A percentile compares a stretch with the other conserved stretches of the same genome.
Conservation (phyloP, 192 early-diverging fungal species). For the Spizellomyces sp. region DNA sequence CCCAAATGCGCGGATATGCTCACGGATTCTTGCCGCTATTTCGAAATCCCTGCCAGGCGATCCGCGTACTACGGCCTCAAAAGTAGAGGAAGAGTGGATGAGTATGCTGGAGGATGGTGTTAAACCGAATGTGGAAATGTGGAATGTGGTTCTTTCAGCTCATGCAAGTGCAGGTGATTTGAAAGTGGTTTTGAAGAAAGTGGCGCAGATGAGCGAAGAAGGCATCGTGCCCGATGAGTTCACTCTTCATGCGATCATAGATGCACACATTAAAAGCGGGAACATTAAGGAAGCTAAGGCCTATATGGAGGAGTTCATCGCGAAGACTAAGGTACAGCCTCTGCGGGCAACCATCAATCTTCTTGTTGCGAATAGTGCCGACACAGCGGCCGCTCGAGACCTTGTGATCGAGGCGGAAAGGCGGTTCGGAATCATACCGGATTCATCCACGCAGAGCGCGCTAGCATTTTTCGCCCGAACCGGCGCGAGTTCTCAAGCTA, state of each 20-base stretch:
- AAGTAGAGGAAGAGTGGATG: too few species aligned
- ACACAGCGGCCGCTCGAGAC: neutral
- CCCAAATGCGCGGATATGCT: too few species aligned
- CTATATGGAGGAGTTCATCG: neutral
- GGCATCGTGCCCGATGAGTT: neutral
- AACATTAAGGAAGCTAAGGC: neutral
- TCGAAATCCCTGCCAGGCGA: too few species aligned
- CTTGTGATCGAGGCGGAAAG: neutral
- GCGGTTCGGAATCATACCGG: neutral
- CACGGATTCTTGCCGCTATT: too few species aligned
- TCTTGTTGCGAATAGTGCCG: neutral
- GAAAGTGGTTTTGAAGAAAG: neutral
- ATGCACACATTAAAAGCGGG: neutral
- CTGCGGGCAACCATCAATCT: slow-evolving; percentile 3
- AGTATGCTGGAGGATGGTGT: neutral
- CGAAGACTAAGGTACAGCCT: neutral
- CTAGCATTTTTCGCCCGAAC: too few species aligned
- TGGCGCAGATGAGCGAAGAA: neutral
- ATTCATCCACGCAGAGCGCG: neutral
- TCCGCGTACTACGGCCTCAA: too few species aligned
- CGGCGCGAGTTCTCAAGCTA: too few species aligned
- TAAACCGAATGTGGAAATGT: slow-evolving; percentile 4
- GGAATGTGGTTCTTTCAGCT: slow-evolving; percentile 3
- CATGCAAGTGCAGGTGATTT: slow-evolving; percentile 1
- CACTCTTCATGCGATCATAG: slow-evolving; percentile 6